Percentiles rank a stretch among this genome's conserved stretches.
Conservation (phyloP, 2,329 filamentous ascomycete species). For the Zarea fungicola region DNA sequence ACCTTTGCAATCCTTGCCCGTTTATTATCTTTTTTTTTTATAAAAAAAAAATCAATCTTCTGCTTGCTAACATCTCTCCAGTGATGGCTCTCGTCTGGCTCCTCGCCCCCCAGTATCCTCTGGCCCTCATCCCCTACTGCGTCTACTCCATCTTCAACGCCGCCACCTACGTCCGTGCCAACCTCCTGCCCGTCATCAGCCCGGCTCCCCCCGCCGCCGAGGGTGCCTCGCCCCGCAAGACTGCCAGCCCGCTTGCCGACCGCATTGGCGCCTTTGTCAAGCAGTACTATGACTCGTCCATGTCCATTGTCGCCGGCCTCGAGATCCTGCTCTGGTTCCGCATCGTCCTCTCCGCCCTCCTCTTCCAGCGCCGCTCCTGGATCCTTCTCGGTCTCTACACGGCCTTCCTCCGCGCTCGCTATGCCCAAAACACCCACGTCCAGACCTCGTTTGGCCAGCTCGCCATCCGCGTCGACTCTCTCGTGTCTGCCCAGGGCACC, state of each 20-base stretch:
- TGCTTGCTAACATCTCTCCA: conserved; percentile 36
- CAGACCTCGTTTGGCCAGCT: conserved; percentile 72
- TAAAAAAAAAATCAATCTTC: too few species aligned
- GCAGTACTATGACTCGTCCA: conserved; percentile 94
- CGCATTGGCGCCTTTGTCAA: conserved; percentile 91
- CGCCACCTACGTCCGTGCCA: conserved; percentile 90
- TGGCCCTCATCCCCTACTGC: conserved; percentile 88
- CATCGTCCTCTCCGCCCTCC: conserved; percentile 70
- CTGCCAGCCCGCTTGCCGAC: conserved; percentile 63
- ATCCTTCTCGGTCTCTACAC: conserved; percentile 82
- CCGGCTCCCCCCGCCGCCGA: conserved; percentile 57
- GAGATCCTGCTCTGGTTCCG: conserved; percentile 87
- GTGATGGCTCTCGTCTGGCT: conserved; percentile 96
- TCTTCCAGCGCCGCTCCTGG: conserved; percentile 90
- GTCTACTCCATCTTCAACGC: conserved; percentile 99
- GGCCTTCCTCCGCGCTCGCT: conserved; percentile 85
- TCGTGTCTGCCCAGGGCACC: conserved; percentile 80
- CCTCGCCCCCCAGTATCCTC: conserved; percentile 78
- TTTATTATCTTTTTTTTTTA: background rate
- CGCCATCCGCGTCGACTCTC: conserved; percentile 70
- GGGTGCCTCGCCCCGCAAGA: conserved; percentile 50
- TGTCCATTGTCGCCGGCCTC: conserved; percentile 84
- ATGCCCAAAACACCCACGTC: conserved; percentile 87
- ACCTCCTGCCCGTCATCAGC: conserved; percentile 81
- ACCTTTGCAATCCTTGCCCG: background rate